A percentile compares a stretch with the other conserved stretches of the same genome.
These are phyloP conservation scores for Cordyceps tenuipes DNA, from an alignment of 2,329 filamentous ascomycete genomes.

Conservation along the genomic window DNA sequence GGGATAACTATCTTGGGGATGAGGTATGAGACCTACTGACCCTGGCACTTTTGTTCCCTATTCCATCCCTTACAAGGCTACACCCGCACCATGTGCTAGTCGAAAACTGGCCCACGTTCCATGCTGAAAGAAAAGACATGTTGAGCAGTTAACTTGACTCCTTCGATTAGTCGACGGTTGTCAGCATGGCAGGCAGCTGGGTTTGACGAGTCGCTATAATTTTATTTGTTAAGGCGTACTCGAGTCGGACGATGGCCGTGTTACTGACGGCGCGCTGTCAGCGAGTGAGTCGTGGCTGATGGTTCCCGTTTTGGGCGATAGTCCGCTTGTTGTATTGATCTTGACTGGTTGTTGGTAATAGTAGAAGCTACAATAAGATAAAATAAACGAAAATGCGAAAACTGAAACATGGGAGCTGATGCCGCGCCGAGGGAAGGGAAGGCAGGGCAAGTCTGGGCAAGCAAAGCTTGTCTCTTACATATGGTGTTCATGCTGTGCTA, in stretches of 20 bases:
- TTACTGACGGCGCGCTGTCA: background rate
- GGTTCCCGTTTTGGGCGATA: background rate
- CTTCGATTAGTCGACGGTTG: background rate
- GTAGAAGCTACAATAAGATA: too few relatives aligned
- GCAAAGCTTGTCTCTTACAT: background rate
- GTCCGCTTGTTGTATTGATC: background rate
- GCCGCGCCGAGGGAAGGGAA: background rate
- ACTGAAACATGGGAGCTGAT: background rate
- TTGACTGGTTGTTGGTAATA: background rate
- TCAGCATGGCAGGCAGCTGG: background rate
- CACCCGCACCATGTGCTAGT: background rate
- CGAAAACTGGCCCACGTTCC: background rate
- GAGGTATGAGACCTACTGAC: background rate
- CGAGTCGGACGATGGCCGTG: slow-evolving; percentile 3
- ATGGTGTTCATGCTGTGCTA: background rate
- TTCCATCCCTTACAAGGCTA: background rate
- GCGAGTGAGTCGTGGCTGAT: background rate
- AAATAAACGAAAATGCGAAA: background rate
- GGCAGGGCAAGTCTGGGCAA: background rate
- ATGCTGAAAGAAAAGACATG: background rate
- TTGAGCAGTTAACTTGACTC: background rate
- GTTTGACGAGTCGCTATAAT: background rate
- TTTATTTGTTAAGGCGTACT: background rate
- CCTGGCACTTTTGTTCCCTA: background rate
- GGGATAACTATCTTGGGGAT: too few relatives aligned